phyloP scores from a whole-genome alignment of 2,329 filamentous ascomycete species.

The Fusarium tupiense region DNA sequence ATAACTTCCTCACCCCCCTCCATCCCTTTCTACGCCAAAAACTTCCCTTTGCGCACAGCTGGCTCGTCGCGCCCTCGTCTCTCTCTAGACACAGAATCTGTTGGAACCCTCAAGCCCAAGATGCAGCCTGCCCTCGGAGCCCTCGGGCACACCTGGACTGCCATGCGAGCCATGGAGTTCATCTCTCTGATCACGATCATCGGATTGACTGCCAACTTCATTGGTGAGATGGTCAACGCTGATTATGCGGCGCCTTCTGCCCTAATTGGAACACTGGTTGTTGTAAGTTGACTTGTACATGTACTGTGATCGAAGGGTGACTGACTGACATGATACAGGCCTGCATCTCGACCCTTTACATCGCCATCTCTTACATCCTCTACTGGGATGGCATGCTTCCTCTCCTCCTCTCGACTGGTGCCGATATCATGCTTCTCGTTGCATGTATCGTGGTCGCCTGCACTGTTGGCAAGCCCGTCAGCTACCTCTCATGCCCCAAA shows the following conservation, averaged over 20 bases:
- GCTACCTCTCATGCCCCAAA: conserved; percentile 75
- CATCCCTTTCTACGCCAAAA: conserved; percentile 54
- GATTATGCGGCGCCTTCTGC: conserved; percentile 74
- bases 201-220: conserved; percentile 84
- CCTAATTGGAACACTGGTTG: conserved; percentile 79
- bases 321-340: conserved; percentile 61
- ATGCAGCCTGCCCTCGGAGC: conserved; percentile 71
- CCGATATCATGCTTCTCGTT: conserved; percentile 77
- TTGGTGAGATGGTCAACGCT: conserved; percentile 75
- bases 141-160: conserved; percentile 81
- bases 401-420: conserved; percentile 71
- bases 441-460: conserved; percentile 82
- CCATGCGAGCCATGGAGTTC: conserved; percentile 75
- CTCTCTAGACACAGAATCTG: conserved; percentile 52
- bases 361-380: conserved; percentile 81
- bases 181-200: conserved; percentile 79
- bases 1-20: conserved; percentile 48
- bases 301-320: background rate
- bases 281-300: conserved; percentile 67
- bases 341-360: conserved; percentile 81
- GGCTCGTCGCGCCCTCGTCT: conserved; percentile 53
- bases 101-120: conserved; percentile 39
- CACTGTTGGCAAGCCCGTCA: conserved; percentile 81
- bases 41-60: conserved; percentile 54
- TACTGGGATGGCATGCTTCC: conserved; percentile 81